Base-by-base conservation (phyloP, 2,329 filamentous ascomycete genomes). In the Calonectria multiphialidica region DNA sequence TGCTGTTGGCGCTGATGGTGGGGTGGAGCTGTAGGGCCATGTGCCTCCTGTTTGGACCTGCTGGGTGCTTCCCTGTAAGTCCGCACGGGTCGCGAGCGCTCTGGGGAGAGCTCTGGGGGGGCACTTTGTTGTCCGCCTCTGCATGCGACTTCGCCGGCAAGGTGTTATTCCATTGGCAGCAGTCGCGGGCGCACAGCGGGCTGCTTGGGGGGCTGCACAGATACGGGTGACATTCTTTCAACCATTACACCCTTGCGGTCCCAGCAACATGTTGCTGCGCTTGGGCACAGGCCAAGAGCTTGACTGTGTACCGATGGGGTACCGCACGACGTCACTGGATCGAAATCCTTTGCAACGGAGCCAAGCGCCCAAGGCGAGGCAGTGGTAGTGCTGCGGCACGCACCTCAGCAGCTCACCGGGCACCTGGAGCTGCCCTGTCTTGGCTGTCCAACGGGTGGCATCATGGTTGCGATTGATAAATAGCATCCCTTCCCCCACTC, bases 401-500 rank as follows among this genome's bases (percentile, higher is more conserved):
- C 9, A 21, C 44, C 44, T 47, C 21, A 13, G 44, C 5, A 61
- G 55, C 30, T 21, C 10, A 33, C 50, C 35, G 28, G 21, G 44
- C 44, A 10, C 35, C 16, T 23, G 45, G 35, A 53, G 33, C 30
- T 50, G 28, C 8, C 28, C 8, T 30, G 28, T 30, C 28, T 30
- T 30, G 28, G 28, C 28, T 30, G 49, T 23, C 21, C 13, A 23
- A 62, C 35, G 53, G 53, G 33, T 40, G 30, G 33, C 21, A 45
- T 42, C 30, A 47, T 47, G 49, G 9, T 44, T 45, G 30, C 28
- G 35, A 63, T 67, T 68, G 66, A 68, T 67, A 71, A 71, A 71
- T 71, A 71, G 63, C 47, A 71, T 42, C 44, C 53, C 28, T 40
- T 67, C 55, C 45, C 64, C 69, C 69, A 55, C 44, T n/a, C 37